phyloP scores from a whole-genome alignment of 2,329 filamentous ascomycete species.

The Cercospora sp. region DNA sequence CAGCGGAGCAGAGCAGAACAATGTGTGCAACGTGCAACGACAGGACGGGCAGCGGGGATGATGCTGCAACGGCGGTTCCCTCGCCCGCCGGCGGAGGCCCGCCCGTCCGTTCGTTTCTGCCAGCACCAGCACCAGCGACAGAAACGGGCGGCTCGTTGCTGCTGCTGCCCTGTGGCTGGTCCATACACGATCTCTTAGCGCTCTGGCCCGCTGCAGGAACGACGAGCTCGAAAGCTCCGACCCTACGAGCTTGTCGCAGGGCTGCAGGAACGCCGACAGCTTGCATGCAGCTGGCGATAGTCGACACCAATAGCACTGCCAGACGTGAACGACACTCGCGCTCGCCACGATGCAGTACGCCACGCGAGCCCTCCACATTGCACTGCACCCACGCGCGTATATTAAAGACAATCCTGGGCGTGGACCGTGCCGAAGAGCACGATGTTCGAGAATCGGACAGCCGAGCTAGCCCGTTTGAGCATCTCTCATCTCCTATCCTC shows the following conservation, averaged over 20 bases:
- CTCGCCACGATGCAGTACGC: slow-evolving; percentile 1
- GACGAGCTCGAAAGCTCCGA: background rate
- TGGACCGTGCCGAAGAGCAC: slow-evolving; percentile 21
- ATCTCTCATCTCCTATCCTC: slow-evolving; percentile 28
- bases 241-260: slow-evolving; percentile 12
- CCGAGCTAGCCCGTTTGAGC: slow-evolving; percentile 25
- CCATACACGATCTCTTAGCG: slow-evolving; percentile 7
- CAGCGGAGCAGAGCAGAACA: background rate
- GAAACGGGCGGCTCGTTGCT: slow-evolving; percentile 5
- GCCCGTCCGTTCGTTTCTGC: background rate
- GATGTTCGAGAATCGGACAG: slow-evolving; percentile 25
- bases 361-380: slow-evolving; percentile 11
- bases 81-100: background rate
- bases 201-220: slow-evolving; percentile 20
- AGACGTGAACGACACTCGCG: background rate
- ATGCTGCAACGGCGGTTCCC: slow-evolving; percentile 1
- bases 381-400: slow-evolving; percentile 5
- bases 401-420: slow-evolving; percentile 14
- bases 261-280: slow-evolving; percentile 20
- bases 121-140: background rate
- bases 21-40: slow-evolving; percentile 7
- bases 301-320: background rate
- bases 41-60: slow-evolving; percentile 2
- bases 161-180: background rate
- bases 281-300: background rate